phyloP scores from a whole-genome alignment of 2,329 filamentous ascomycete genomes.

The Xylariaceae sp. region DNA sequence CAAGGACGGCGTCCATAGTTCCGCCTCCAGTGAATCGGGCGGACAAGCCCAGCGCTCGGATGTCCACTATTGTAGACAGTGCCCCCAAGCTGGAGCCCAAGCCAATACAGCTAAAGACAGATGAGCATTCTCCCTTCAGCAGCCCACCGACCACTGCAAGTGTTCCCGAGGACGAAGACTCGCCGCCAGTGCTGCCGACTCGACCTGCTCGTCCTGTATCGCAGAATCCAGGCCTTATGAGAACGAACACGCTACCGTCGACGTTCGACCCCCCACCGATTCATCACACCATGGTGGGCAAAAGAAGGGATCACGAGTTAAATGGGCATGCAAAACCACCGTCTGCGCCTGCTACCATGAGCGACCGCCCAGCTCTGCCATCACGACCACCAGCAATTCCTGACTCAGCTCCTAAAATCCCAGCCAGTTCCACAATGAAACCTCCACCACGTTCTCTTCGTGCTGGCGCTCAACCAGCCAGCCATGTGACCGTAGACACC shows the following conservation, averaged over 20 bases:
- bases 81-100: constrained; percentile 43
- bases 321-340: constrained; percentile 47
- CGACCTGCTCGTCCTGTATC: constrained; percentile 55
- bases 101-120: constrained; percentile 48
- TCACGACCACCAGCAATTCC: constrained; percentile 51
- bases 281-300: constrained; percentile 55
- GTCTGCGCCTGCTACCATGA: constrained; percentile 49
- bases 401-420: constrained; percentile 40
- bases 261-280: constrained; percentile 59
- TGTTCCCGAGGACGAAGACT: constrained; percentile 57
- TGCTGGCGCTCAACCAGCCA: constrained; percentile 36
- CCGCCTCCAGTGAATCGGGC: constrained; percentile 82
- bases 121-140: constrained; percentile 75
- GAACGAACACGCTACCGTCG: constrained; percentile 43
- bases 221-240: constrained; percentile 35
- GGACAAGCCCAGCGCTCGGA: constrained; percentile 73
- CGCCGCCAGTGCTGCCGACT: constrained; percentile 54
- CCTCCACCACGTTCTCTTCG: constrained; percentile 55
- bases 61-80: constrained; percentile 46
- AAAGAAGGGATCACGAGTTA: constrained; percentile 50
- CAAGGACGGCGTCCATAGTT: constrained; percentile 48
- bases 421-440: constrained; percentile 38
- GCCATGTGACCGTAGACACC: constrained; percentile 28
- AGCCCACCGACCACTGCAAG: constrained; percentile 80
- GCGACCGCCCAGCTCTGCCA: constrained; percentile 57